Conservation (phyloP, 2,329 filamentous ascomycete genomes). For the Fusarium verrucosum region DNA sequence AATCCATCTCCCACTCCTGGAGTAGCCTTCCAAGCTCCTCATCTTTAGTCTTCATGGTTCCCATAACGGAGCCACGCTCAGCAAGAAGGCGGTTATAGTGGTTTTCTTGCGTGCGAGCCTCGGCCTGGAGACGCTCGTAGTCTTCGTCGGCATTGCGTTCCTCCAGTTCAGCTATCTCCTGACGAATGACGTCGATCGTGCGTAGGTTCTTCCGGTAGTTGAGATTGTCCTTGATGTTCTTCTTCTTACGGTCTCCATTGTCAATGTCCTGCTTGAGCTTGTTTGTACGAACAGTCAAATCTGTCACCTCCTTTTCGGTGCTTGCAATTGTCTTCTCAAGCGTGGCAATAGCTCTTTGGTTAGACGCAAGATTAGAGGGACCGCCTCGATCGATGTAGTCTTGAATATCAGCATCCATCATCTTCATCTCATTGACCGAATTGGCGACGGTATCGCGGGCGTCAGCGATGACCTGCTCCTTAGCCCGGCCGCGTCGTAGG, state of each 20-base stretch:
- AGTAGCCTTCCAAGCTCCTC: conserved; percentile 77
- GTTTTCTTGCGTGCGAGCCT: conserved; percentile 74
- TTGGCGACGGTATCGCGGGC: conserved; percentile 76
- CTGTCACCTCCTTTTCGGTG: conserved; percentile 73
- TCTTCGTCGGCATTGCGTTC: conserved; percentile 84
- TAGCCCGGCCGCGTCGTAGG: conserved; percentile 73
- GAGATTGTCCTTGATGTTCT: conserved; percentile 89
- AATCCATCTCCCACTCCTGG: conserved; percentile 84
- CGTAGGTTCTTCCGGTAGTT: conserved; percentile 80
- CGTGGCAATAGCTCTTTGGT: conserved; percentile 72
- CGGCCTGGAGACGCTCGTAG: conserved; percentile 75
- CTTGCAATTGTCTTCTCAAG: conserved; percentile 73
- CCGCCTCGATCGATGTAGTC: conserved; percentile 82
- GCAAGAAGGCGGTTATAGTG: conserved; percentile 75
- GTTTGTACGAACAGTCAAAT: conserved; percentile 76
- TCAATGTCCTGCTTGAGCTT: conserved; percentile 79
- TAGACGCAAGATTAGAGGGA: conserved; percentile 72
- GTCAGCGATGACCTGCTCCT: conserved; percentile 76
- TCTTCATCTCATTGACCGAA: conserved; percentile 79
- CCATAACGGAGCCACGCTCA: conserved; percentile 77
- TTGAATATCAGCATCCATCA: conserved; percentile 80
- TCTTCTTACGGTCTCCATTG: conserved; percentile 83
- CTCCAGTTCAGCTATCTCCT: conserved; percentile 79
- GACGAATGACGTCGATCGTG: conserved; percentile 71
- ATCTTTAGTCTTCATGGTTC: conserved; percentile 84